A percentile compares a stretch with the other conserved stretches of the same genome.
These are phyloP conservation scores for Boletus subcaerulescens DNA, from an alignment of 768 basidiomycete genomes.

Conservation along the genomic window DNA sequence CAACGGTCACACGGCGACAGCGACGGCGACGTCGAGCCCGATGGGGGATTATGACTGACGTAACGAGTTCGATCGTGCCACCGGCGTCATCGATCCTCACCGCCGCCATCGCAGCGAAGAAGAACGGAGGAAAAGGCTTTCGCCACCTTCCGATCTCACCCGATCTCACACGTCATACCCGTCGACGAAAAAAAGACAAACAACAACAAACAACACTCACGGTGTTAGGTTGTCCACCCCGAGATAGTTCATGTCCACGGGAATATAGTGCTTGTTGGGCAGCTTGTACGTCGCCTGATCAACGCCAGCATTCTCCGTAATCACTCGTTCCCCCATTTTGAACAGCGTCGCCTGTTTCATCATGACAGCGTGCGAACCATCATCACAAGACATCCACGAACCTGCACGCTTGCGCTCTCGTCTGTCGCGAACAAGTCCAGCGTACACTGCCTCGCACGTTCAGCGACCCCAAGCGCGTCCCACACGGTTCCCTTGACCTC, in stretches of 20 bases:
- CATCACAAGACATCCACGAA: conserved; percentile 28
- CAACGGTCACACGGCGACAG: conserved; percentile 19
- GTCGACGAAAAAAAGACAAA: neutral
- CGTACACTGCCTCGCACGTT: conserved; percentile 57
- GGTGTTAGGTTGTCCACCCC: conserved; percentile 68
- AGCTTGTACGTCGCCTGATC: conserved; percentile 65
- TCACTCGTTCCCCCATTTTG: conserved; percentile 78
- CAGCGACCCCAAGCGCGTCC: conserved; percentile 53
- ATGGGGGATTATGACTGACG: conserved; percentile 14
- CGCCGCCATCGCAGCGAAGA: conserved; percentile 9
- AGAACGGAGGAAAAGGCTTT: no score
- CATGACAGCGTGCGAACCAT: neutral
- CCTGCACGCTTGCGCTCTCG: conserved; percentile 91
- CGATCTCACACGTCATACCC: conserved; percentile 20
- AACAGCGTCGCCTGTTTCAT: conserved; percentile 76
- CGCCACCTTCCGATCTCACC: conserved; percentile 5
- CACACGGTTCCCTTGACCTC: conserved; percentile 50
- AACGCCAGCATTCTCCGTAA: conserved; percentile 62
- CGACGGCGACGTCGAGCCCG: neutral
- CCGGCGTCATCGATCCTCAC: conserved; percentile 29
- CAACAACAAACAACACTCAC: conserved; percentile 37
- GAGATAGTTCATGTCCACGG: conserved; percentile 77
- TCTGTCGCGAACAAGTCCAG: conserved; percentile 82
- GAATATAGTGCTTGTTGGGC: conserved; percentile 95
- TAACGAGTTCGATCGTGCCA: conserved; percentile 23